A percentile compares a stretch with the other conserved stretches of the same genome.
phyloP scores from a whole-genome alignment of 164 flowering plant genomes.

The Echeveria elegans region DNA sequence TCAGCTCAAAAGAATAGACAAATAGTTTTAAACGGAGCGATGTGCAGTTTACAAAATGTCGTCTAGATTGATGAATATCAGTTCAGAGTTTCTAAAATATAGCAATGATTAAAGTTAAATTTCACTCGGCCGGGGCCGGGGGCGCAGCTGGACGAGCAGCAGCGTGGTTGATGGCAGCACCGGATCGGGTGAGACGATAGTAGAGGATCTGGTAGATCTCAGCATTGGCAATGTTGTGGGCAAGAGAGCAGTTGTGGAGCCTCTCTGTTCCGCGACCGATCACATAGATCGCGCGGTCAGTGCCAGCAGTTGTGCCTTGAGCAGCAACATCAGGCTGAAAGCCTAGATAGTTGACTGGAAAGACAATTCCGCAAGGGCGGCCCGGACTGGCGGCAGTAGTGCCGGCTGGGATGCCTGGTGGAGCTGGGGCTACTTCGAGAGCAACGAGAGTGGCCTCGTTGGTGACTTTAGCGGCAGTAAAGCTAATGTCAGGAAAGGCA shows the following conservation, averaged over 20 bases:
- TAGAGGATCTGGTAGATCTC: not conserved
- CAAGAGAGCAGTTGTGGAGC: not conserved
- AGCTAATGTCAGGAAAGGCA: not conserved
- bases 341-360: not conserved
- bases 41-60: too few relatives aligned
- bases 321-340: not conserved
- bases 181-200: not conserved
- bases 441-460: not conserved
- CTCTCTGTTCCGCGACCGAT: not conserved
- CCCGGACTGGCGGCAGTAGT: not conserved
- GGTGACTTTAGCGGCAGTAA: not conserved
- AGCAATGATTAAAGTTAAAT: too few relatives aligned
- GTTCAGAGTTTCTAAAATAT: too few relatives aligned
- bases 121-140: too few relatives aligned
- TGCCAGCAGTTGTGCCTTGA: not conserved
- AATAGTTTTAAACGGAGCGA: too few relatives aligned
- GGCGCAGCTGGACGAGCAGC: too few relatives aligned
- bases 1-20: too few relatives aligned
- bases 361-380: not conserved
- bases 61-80: too few relatives aligned
- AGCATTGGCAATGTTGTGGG: not conserved
- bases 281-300: not conserved
- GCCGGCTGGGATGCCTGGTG: not conserved
- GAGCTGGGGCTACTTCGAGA: not conserved
- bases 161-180: too few relatives aligned